Evolutionary conservation across 108 stramenopile genomes (phyloP), one percentile per base, ranked within the genome.

Genomic region (Nitzschia inconspicua): DNA sequence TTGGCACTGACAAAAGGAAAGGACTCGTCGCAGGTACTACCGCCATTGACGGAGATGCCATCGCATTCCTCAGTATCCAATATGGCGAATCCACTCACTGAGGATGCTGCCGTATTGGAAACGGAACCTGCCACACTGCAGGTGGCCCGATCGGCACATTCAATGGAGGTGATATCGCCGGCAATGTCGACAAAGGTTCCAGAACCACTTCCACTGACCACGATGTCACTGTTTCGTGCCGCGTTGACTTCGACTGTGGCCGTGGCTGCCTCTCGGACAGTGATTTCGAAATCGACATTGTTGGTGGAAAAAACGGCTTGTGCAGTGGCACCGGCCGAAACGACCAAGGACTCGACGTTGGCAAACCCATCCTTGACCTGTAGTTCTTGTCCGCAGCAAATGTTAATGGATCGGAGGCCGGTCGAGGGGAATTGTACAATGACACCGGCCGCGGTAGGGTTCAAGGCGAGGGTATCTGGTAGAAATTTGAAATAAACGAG

Each of bases 401-500:
- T 9, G 53, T 54, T 31, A 20, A 54, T 22, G 6, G 53, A 54
- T 37, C 9, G 16, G 34, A 54, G 53, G 10, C 37, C 4, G 23
- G 18, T 22, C 22, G 34, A 11, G 4, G 53, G 53, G 53, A 54
- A 54, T 22, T 32, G 31, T 2, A 54, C 4, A 22, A 54, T 35
- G 4, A 54, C 34, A 3, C 53, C 53, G 4, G 53, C 53, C 8
- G 13, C 30, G 2, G 34, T 35, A 7, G 34, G 22, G 23, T 9
- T 11, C 16, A 22, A 32, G 16, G 53, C 31, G 31, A 54, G 11
- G n/a, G n/a, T n/a, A 13, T 36, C n/a, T 3, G 13, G 53, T 23
- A 18, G 34, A 35, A 54, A 54, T 23, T 54, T 54, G 32, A 54
- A 54, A 22, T 35, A 54, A 32, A 37, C 7, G 5, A 36, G 23